Evolutionary conservation across 306 rosid species (phyloP).

Genomic region (Pterocarpus macrocarpus): DNA sequence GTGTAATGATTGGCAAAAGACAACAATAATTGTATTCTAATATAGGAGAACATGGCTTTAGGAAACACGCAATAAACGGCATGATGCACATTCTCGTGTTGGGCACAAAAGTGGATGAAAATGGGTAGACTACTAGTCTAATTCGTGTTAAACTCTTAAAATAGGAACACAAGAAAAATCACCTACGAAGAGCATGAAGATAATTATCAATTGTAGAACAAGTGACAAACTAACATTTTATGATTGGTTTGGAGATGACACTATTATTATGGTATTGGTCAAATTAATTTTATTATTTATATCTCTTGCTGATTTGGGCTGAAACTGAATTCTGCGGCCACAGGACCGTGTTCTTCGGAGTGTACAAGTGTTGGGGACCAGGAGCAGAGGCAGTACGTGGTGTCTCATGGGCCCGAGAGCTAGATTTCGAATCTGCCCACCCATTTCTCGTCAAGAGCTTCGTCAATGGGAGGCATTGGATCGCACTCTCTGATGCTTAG

Average conservation of each 20-base stretch:
- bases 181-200: too few relatives aligned
- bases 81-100: neutral
- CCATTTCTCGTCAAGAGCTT: constrained; percentile 83
- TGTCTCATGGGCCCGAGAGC: constrained; percentile 70
- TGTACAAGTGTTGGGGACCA: constrained; percentile 88
- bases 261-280: neutral
- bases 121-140: neutral
- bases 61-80: neutral
- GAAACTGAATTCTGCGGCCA: neutral
- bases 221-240: neutral
- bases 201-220: too few relatives aligned
- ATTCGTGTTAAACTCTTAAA: too few relatives aligned
- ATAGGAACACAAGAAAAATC: too few relatives aligned
- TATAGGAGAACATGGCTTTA: constrained; percentile 1
- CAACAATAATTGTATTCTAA: too few relatives aligned
- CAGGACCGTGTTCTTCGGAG: constrained; percentile 84
- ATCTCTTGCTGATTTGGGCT: too few relatives aligned
- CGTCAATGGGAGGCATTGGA: constrained; percentile 96
- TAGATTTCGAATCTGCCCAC: constrained; percentile 74
- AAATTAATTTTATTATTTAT: too few relatives aligned
- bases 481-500: constrained; percentile 78
- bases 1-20: neutral
- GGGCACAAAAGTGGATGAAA: neutral
- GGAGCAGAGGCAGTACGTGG: constrained; percentile 71
- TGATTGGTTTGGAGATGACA: neutral